phyloP scores from a whole-genome alignment of 495 filamentous ascomycete species.

The Tuber microsphaerosporum region DNA sequence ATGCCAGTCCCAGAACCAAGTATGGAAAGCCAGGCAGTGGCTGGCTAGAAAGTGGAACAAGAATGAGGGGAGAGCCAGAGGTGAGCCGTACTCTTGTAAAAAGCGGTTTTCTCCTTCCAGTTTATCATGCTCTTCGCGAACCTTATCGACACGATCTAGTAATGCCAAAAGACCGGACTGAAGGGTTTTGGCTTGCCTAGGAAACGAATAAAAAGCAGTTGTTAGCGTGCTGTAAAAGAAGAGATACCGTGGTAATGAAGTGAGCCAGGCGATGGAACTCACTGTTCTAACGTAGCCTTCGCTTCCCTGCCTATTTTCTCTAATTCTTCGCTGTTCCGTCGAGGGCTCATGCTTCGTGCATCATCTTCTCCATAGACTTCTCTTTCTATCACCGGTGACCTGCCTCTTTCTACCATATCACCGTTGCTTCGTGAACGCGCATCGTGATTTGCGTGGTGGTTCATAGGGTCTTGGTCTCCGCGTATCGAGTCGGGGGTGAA shows the following conservation, averaged over 20 bases:
- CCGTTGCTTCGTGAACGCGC: constrained; percentile 17
- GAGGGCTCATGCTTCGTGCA: constrained; percentile 88
- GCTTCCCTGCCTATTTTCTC: constrained; percentile 78
- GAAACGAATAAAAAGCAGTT: not conserved
- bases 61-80: constrained; percentile 13
- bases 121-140: constrained; percentile 88
- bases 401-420: constrained; percentile 40
- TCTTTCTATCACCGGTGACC: constrained; percentile 31
- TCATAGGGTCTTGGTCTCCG: constrained; percentile 39
- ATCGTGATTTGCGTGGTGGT: constrained; percentile 9
- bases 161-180: constrained; percentile 82
- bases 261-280: constrained; percentile 24
- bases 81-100: constrained; percentile 64
- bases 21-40: constrained; percentile 2
- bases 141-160: constrained; percentile 87
- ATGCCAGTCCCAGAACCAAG: constrained; percentile 45
- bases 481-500: constrained; percentile 36
- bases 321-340: constrained; percentile 80
- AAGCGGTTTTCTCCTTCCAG: constrained; percentile 91
- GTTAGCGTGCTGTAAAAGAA: constrained; percentile 22
- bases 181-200: constrained; percentile 75
- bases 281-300: constrained; percentile 57
- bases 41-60: constrained; percentile 4
- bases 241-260: constrained; percentile 2
- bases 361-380: constrained; percentile 61